Base-by-base conservation (phyloP, 1,284 basidiomycete genomes). In the Stygiomarasmius scandens region DNA sequence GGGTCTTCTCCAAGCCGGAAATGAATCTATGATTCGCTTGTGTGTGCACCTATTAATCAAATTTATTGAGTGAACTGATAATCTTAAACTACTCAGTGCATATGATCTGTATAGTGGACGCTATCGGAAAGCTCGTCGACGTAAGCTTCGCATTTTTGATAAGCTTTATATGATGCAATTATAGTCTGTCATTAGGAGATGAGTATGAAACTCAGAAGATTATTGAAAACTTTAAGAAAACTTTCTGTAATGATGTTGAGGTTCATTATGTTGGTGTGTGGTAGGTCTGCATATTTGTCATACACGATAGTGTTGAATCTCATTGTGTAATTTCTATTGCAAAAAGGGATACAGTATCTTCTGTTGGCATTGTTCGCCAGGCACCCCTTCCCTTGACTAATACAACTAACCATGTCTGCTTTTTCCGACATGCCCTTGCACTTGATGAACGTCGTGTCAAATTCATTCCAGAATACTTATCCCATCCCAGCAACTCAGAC, bases 331-430 rank as follows among this genome's bases (percentile, higher is more conserved):
- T n/a, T n/a, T n/a, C n/a, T n/a, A n/a, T n/a, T n/a, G n/a, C n/a
- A n/a, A n/a, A n/a, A n/a, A 79, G 77, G 79, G 79, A 80, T 59
- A 76, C 76, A 0, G 74, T 77, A 11, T 60, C 60, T 23, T 60
- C 61, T 9, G 19, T 62, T 22, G 65, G 67, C 2, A 22, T 68
- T 4, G 36, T 56, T 4, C 59, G 63, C 6, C n/a, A 29, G 10
- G 11, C 43, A 1, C 29, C 14, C 5, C 29, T 54, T 10, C 56
- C 57, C 14, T 20, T 32, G 6, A 63, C 62, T 9, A 41, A 49
- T 11, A 49, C 34, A 22, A 41, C 46, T 12, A 55, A 58, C 2
- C 58, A 57, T 32, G 58, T 61, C 20, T 64, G 63, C 29, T 60
- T 61, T 34, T 64, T 62, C 52, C 63, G 66, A 5, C 66, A 66